Base-by-base conservation (phyloP, 768 basidiomycete species). In the Suillus brevipes region DNA sequence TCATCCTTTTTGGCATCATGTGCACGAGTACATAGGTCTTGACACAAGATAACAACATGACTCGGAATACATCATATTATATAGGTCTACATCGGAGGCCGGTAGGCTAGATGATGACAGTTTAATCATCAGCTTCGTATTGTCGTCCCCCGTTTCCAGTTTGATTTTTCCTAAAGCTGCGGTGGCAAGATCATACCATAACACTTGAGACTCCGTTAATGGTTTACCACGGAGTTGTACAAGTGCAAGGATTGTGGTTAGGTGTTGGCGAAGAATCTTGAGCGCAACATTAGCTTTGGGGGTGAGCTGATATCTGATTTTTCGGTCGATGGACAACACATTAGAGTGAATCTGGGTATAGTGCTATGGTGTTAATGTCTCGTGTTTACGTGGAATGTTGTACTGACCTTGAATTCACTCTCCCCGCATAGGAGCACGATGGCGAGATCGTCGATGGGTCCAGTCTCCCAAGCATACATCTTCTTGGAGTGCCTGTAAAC, bases 401-500 rank as follows among this genome's bases (percentile, higher is more conserved):
- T 20, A 67, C 81, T 62, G 74, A 88, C 94, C 85, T 91, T 95
- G 80, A 92, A 90, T 64, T 98, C 97, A 28, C 84, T 81, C 66
- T 98, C 97, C 10, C 97, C 97, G 65, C 95, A 98, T 1, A 98
- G 78, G 20, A 98, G 80, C 34, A 94, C 72, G 60, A 99, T 75
- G 5, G 93, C 86, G 34, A 92, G 75, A 69, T 97, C 93, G 67
- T 97, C 92, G 9, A 92, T 86, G 6, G 95, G 92, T 7, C 93
- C 89, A 0, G 91, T 94, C 76, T 99, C 97, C 95, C 95, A 97
- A 20, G 85, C 92, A 77, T 94, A 97, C 34, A 96, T 77, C 74
- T 88, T 94, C 78, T 94, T 97, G 8, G 95, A 96, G 73, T 95
- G 94, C 94, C 95, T 95, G 61, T 55, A 65, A 38, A 60, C 52